These are phyloP conservation scores for Saccharomyces hybrid DNA, from an alignment of 1,139 yeast genomes.

Conservation along the genomic window DNA sequence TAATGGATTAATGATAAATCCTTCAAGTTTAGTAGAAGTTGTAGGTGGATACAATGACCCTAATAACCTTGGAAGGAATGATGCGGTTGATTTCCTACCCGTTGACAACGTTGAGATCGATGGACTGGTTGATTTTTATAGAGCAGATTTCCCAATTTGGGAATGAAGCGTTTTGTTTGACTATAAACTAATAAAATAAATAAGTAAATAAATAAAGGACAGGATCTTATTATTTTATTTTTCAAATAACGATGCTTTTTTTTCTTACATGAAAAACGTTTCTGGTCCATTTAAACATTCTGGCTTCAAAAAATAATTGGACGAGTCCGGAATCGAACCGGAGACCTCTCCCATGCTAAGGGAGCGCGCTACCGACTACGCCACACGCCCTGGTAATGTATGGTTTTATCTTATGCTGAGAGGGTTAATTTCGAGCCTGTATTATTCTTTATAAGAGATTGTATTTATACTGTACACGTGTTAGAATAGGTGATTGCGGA, in stretches of 20 bases:
- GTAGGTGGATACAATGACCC: slow-evolving; percentile 25
- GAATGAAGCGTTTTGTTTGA: slow-evolving; percentile 7
- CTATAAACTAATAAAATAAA: background rate
- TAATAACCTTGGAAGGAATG: slow-evolving; percentile 10
- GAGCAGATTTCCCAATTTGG: slow-evolving; percentile 20
- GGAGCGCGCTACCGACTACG: slow-evolving; percentile 91
- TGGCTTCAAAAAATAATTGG: slow-evolving; percentile 36
- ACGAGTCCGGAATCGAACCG: slow-evolving; percentile 89
- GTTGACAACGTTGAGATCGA: slow-evolving; percentile 24
- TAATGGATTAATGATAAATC: slow-evolving; percentile 27
- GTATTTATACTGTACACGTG: no score
- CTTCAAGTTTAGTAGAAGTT: slow-evolving; percentile 30
- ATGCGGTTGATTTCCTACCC: slow-evolving; percentile 21
- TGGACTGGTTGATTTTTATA: slow-evolving; percentile 17
- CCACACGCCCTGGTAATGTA: slow-evolving; percentile 59
- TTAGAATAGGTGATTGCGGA: no score
- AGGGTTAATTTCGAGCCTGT: no score
- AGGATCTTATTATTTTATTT: background rate
- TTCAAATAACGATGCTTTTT: background rate
- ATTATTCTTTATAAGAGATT: no score
- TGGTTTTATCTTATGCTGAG: no score
- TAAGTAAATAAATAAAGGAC: background rate
- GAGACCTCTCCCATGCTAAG: slow-evolving; percentile 88
- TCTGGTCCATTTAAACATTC: no score
- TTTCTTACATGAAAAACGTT: no score